phyloP scores from a whole-genome alignment of 768 basidiomycete species.

The Nidularia sp. region DNA sequence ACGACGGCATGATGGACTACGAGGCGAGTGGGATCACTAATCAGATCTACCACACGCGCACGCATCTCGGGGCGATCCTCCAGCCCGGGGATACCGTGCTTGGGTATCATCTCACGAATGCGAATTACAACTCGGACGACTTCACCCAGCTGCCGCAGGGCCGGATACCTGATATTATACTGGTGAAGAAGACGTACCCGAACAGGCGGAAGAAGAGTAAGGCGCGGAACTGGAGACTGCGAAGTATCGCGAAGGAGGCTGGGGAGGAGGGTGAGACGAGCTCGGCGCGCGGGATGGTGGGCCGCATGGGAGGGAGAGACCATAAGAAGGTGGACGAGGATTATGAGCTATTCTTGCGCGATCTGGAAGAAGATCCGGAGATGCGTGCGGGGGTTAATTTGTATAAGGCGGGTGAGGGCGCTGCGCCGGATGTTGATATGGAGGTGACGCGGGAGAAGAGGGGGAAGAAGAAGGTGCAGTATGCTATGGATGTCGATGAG shows the following conservation, averaged over 20 bases:
- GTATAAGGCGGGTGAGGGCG: conserved; percentile 54
- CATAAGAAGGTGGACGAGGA: conserved; percentile 93
- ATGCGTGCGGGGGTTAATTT: conserved; percentile 82
- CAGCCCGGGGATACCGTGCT: conserved; percentile 94
- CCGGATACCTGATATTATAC: conserved; percentile 85
- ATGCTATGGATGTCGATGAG: conserved; percentile 70
- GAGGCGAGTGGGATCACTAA: conserved; percentile 43
- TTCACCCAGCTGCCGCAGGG: conserved; percentile 64
- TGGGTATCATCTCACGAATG: conserved; percentile 83
- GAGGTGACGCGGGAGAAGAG: conserved; percentile 29
- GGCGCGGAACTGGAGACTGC: conserved; percentile 80
- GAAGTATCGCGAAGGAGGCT: conserved; percentile 89
- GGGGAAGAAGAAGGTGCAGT: conserved; percentile 41
- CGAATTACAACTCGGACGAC: conserved; percentile 91
- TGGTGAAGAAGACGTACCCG: conserved; percentile 95
- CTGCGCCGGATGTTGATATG: conserved; percentile 46
- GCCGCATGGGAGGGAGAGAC: conserved; percentile 85
- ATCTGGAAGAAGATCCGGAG: conserved; percentile 93
- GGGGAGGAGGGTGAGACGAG: conserved; percentile 84
- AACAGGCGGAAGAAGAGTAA: conserved; percentile 88
- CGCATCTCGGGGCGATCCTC: conserved; percentile 86
- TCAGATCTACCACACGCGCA: conserved; percentile 92
- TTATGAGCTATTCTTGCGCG: conserved; percentile 93
- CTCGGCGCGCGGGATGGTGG: conserved; percentile 79
- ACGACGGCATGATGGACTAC: conserved; percentile 29